Base-by-base conservation (phyloP, 2,329 filamentous ascomycete species). In the Coniochaeta sp. region DNA sequence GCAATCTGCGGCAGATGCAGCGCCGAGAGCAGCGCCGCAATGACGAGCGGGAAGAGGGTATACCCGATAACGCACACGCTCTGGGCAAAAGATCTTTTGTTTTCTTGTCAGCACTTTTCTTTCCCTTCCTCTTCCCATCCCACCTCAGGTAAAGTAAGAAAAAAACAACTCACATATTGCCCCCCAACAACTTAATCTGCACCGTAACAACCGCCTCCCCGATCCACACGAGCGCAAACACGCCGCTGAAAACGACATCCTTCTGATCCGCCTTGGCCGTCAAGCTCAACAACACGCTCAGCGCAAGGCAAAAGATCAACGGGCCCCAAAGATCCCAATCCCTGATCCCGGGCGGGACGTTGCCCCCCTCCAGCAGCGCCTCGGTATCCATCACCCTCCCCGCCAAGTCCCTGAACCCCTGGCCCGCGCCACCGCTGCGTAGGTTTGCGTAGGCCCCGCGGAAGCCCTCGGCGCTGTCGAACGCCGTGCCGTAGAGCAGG, bases 321-420 rank as follows among this genome's bases (percentile, higher is more conserved):
- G 94, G 94, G 0, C 94, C 94, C 94, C 94, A 99, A 49, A 99
- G 80, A 77, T 99, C 94, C 94, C 94, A 99, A 72, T 99, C 91
- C 56, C 92, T 78, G 64, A 97, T 72, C 1, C 91, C 91, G 49
- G 95, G 88, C 58, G 86, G 92, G 89, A 96, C 95, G 65, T 81
- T 81, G 59, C 78, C 83, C 66, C 81, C 77, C 53, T 63, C 71
- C 33, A 85, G 71, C 58, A 86, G 66, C 33, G 73, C 67, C 65
- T 86, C 82, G n/a, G 81, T 69, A 66, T 86, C 82, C 69, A 85
- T 73, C 58, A 83, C 79, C 40, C 82, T 71, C 42, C 79, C 80
- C 6, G 82, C 82, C 49, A 86, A 66, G 1, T 80, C 78, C 0
- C 78, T 77, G 42, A 86, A 70, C 67, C 85, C 82, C n/a, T n/a